Percentiles rank a stretch among this genome's conserved stretches.
phyloP scores from a whole-genome alignment of 352 stramenopile genomes.

The Globisporangium nodosum region DNA sequence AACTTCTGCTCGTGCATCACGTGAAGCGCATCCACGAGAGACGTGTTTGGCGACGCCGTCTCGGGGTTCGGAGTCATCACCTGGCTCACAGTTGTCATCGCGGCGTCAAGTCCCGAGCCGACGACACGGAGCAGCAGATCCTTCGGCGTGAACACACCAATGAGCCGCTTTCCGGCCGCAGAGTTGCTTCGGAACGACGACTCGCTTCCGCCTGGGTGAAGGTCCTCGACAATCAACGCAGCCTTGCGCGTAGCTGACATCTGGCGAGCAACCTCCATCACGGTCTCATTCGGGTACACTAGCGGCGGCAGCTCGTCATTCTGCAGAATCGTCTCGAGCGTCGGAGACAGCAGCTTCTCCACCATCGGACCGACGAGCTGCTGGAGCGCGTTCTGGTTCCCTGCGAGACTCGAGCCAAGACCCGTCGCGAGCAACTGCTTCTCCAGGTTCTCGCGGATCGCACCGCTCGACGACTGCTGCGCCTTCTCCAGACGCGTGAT shows the following conservation, averaged over 20 bases:
- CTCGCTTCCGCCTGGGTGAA: constrained; percentile 21
- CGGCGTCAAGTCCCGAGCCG: constrained; percentile 87
- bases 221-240: constrained; percentile 75
- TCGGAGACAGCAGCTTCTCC: constrained; percentile 81
- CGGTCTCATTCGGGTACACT: constrained; percentile 66
- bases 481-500: constrained; percentile 95
- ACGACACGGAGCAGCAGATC: constrained; percentile 95
- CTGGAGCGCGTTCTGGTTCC: constrained; percentile 59
- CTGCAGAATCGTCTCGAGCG: constrained; percentile 76
- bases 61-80: constrained; percentile 98
- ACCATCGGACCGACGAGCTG: constrained; percentile 80
- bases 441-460: constrained; percentile 68
- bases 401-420: constrained; percentile 39
- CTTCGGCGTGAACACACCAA: constrained; percentile 98
- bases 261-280: constrained; percentile 82
- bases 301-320: constrained; percentile 73
- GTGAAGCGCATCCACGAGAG: constrained; percentile 95
- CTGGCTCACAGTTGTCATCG: constrained; percentile 85
- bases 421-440: constrained; percentile 64
- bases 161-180: constrained; percentile 66
- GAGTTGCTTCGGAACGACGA: constrained; percentile 21
- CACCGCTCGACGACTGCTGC: constrained; percentile 65
- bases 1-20: constrained; percentile 98
- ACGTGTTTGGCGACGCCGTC: constrained; percentile 87
- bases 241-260: constrained; percentile 82